These are phyloP conservation scores for Fraxinus anomala DNA, from an alignment of 257 asterid genomes.

Conservation along the genomic window DNA sequence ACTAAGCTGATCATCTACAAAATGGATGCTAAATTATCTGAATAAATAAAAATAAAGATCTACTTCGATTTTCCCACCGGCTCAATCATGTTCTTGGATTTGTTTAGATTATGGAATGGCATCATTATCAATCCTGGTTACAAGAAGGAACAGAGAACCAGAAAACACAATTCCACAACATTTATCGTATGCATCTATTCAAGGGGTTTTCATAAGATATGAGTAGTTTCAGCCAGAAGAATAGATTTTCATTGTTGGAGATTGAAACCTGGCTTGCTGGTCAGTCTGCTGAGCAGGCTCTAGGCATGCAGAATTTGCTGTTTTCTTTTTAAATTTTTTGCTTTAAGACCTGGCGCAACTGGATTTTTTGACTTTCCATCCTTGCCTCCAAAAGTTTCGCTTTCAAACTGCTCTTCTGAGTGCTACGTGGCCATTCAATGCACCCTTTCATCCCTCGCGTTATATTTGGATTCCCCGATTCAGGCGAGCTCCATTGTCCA, in stretches of 20 bases:
- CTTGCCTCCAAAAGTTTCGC: constrained; percentile 64
- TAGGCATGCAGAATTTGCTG: neutral
- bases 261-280: constrained; percentile 2
- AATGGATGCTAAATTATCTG: constrained; percentile 6
- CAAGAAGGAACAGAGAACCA: neutral
- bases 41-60: neutral
- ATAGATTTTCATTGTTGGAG: neutral
- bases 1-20: constrained; percentile 2
- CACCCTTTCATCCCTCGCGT: constrained; percentile 59
- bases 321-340: constrained; percentile 51
- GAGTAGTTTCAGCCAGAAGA: neutral
- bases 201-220: neutral
- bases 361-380: constrained; percentile 58
- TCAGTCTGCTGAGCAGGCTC: neutral
- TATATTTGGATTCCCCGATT: constrained; percentile 43
- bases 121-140: neutral
- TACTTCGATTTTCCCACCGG: neutral
- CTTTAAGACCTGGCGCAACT: constrained; percentile 66
- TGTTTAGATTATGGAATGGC: neutral
- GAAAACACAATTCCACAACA: neutral
- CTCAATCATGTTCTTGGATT: neutral
- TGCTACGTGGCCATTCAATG: constrained; percentile 62
- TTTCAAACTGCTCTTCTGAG: constrained; percentile 60
- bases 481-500: constrained; percentile 51
- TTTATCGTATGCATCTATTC: neutral